Conservation (phyloP, 78 protist genomes). For the Guillardia theta region DNA sequence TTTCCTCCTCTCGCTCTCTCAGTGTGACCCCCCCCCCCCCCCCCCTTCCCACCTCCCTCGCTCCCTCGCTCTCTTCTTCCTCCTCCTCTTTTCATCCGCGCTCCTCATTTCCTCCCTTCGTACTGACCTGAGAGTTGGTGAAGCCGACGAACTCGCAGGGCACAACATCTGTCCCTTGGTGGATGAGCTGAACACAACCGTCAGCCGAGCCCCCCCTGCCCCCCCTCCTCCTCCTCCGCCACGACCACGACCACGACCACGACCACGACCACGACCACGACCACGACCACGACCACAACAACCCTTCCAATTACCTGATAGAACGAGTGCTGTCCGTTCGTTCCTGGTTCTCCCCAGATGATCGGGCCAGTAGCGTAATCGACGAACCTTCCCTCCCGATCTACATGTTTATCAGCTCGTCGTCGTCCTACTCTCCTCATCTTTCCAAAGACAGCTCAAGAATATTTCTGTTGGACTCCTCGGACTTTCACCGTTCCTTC, state of each 20-base stretch:
- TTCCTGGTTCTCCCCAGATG: constrained; percentile 96
- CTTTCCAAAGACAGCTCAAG: too few species aligned
- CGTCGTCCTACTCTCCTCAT: too few species aligned
- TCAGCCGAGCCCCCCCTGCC: too few species aligned
- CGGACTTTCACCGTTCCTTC: too few species aligned
- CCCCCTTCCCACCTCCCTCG: constrained; percentile 33
- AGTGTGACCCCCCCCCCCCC: not conserved
- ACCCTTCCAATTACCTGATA: constrained; percentile 82
- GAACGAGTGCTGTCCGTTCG: constrained; percentile 97
- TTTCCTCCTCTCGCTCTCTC: not conserved
- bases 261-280: too few species aligned
- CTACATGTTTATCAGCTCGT: constrained; percentile 42
- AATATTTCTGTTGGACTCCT: too few species aligned
- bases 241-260: too few species aligned
- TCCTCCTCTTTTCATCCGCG: too few species aligned
- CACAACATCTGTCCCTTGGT: constrained; percentile 73
- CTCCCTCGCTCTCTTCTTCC: too few species aligned
- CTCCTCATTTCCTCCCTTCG: too few species aligned
- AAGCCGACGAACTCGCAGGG: constrained; percentile 91
- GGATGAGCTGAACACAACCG: constrained; percentile 57
- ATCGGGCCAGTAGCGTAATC: constrained; percentile 84
- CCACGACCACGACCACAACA: too few species aligned
- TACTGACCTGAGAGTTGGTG: constrained; percentile 67
- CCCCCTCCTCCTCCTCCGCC: too few species aligned
- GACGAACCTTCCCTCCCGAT: constrained; percentile 51